A percentile compares a stretch with the other conserved stretches of the same genome.
Conservation (phyloP, 768 basidiomycete genomes). For the Boletus subparvulus region DNA sequence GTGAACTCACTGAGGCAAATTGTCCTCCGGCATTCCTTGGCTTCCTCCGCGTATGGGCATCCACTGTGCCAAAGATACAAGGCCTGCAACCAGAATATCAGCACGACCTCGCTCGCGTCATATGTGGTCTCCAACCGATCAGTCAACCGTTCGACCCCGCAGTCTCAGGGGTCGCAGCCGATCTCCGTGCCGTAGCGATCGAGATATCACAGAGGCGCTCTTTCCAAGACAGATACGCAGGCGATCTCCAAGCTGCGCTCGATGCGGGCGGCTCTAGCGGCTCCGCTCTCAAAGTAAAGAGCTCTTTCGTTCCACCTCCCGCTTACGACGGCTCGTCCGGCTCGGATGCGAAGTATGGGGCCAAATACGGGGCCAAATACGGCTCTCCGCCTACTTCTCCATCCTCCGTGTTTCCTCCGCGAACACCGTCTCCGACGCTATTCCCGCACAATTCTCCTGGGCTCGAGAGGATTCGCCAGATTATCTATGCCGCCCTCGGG, state of each 20-base stretch:
- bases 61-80: slow-evolving; percentile 65
- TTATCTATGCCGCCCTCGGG: slow-evolving; percentile 77
- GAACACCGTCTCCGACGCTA: slow-evolving; percentile 51
- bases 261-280: slow-evolving; percentile 50
- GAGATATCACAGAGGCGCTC: slow-evolving; percentile 83
- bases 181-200: slow-evolving; percentile 81
- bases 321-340: slow-evolving; percentile 45
- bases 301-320: slow-evolving; percentile 72
- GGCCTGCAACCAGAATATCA: slow-evolving; percentile 59
- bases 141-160: slow-evolving; percentile 39
- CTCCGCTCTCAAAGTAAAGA: slow-evolving; percentile 41
- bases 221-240: slow-evolving; percentile 77
- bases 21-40: slow-evolving; percentile 67
- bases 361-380: slow-evolving; percentile 2
- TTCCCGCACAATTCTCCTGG: slow-evolving; percentile 41
- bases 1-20: slow-evolving; percentile 62
- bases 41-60: slow-evolving; percentile 74
- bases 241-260: slow-evolving; percentile 75
- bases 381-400: slow-evolving; percentile 17
- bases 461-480: slow-evolving; percentile 81
- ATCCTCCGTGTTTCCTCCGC: slow-evolving; percentile 35
- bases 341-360: slow-evolving; percentile 15
- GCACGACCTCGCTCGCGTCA: slow-evolving; percentile 79
- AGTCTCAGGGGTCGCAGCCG: slow-evolving; percentile 67
- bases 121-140: slow-evolving; percentile 59